phyloP scores from a whole-genome alignment of 305 asterid species.

The Fraxinus platypoda region DNA sequence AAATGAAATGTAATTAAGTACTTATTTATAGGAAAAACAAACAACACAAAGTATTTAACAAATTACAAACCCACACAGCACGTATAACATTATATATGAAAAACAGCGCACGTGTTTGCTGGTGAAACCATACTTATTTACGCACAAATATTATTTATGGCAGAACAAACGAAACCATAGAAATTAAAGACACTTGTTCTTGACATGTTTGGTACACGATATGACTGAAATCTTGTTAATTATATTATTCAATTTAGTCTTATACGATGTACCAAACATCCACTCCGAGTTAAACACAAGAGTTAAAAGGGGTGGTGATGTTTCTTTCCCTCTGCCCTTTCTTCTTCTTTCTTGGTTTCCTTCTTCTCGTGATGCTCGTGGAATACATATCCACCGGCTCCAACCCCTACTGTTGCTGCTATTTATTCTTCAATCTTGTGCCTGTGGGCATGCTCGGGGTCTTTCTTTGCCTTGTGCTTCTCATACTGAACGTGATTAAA shows the following conservation, averaged over 20 bases:
- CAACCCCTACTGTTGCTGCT: slow-evolving; percentile 51
- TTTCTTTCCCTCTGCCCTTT: slow-evolving; percentile 51
- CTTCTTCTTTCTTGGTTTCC: slow-evolving; percentile 45
- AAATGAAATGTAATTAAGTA: not conserved
- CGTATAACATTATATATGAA: not conserved
- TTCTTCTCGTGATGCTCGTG: slow-evolving; percentile 73
- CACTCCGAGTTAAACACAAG: not conserved
- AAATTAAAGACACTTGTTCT: not conserved
- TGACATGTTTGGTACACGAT: not conserved
- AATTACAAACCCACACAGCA: not conserved
- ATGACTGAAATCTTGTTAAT: not conserved
- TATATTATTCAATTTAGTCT: not conserved
- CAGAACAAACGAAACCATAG: not conserved
- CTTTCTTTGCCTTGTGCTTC: slow-evolving; percentile 62
- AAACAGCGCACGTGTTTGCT: not conserved
- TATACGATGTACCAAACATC: not conserved
- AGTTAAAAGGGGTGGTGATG: slow-evolving; percentile 51
- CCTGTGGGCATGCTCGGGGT: slow-evolving; percentile 47
- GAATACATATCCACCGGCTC: slow-evolving; percentile 58
- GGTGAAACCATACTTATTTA: not conserved
- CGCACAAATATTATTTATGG: not conserved
- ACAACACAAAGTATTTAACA: not conserved
- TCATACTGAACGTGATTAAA: slow-evolving; percentile 28
- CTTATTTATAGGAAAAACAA: not conserved
- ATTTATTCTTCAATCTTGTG: slow-evolving; percentile 65